These are phyloP conservation scores for Sporothrix pseudoabietina DNA, from an alignment of 2,329 filamentous ascomycete genomes.

Conservation along the genomic window DNA sequence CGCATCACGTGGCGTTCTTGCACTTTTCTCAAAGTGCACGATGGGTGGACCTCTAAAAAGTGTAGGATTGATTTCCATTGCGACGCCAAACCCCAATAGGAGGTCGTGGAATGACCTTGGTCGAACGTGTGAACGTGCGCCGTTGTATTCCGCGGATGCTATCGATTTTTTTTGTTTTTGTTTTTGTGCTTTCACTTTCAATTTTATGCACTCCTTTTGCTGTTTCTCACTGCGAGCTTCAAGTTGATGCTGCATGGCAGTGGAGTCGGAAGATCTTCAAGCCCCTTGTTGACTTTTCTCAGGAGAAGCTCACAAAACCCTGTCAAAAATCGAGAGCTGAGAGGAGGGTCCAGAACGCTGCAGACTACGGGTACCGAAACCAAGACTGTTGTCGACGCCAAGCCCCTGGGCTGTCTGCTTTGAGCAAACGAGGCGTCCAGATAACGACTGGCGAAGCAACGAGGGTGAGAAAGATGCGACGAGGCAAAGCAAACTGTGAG, in stretches of 20 bases:
- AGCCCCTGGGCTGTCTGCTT: background rate
- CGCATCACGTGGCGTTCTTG: background rate
- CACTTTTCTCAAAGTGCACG: background rate
- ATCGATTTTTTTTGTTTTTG: background rate
- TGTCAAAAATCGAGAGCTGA: background rate
- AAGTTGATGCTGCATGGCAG: background rate
- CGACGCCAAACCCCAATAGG: slow-evolving; percentile 3
- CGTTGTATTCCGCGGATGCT: background rate
- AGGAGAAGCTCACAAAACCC: background rate
- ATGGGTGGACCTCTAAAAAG: background rate
- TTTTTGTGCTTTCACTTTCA: background rate
- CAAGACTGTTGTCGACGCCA: slow-evolving; percentile 7
- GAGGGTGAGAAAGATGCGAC: background rate
- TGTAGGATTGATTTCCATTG: slow-evolving; percentile 2
- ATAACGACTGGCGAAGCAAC: background rate
- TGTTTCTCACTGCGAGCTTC: background rate
- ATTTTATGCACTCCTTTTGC: background rate
- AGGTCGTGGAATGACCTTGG: background rate
- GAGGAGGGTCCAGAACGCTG: background rate
- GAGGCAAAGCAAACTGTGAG: background rate
- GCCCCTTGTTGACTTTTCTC: background rate
- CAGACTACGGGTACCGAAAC: background rate
- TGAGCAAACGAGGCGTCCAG: background rate
- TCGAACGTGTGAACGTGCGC: background rate
- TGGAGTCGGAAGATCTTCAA: background rate